These are phyloP conservation scores for Scedosporium apiospermum DNA, from an alignment of 2,329 filamentous ascomycete species.

Conservation along the genomic window DNA sequence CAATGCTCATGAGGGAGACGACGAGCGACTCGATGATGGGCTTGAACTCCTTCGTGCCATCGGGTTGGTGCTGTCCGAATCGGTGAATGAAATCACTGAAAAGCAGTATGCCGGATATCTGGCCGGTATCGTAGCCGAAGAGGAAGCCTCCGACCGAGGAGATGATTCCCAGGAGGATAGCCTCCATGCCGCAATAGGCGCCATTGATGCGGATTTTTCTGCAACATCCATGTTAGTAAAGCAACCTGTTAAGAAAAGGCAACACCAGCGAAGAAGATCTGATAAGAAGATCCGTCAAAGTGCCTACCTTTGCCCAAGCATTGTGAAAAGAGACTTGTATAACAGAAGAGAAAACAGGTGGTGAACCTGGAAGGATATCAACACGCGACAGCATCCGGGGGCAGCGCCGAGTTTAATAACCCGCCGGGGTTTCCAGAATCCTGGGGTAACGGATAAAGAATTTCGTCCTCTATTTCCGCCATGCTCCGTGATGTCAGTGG, in stretches of 20 bases:
- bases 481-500: background rate
- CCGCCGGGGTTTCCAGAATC: background rate
- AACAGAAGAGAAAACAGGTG: background rate
- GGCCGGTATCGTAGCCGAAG: constrained; percentile 55
- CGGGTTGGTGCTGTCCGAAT: constrained; percentile 36
- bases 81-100: constrained; percentile 20
- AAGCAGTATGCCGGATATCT: constrained; percentile 42
- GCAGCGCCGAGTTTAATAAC: background rate
- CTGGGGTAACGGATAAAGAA: background rate
- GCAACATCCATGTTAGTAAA: background rate
- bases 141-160: constrained; percentile 52
- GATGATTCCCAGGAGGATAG: constrained; percentile 35
- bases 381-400: too few relatives aligned
- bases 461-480: background rate
- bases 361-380: background rate
- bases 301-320: background rate
- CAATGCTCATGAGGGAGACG: constrained; percentile 47
- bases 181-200: constrained; percentile 29
- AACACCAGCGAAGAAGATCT: too few relatives aligned
- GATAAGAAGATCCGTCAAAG: background rate
- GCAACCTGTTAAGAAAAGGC: background rate
- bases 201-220: constrained; percentile 33
- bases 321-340: background rate
- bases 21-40: constrained; percentile 39
- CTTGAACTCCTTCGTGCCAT: constrained; percentile 28